Base-by-base conservation (phyloP, 345 rosid genomes). In the Luvunga scandens region DNA sequence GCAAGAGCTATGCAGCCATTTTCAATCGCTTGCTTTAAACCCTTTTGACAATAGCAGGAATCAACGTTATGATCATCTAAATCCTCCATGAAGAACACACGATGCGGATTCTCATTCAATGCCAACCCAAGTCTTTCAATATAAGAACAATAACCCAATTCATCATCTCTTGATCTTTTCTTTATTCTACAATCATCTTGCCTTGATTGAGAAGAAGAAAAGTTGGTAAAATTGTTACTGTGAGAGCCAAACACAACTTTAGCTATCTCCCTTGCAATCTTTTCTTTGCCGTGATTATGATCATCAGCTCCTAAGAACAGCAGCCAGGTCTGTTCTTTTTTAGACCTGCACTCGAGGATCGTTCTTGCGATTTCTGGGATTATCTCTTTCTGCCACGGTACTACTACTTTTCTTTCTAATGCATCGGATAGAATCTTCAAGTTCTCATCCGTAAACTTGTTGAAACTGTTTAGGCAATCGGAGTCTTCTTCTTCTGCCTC, bases 101-200 rank as follows among this genome's bases (percentile, higher is more conserved):
- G 82, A 63, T 83, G 91, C 28, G 93, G 96, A 69, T 90, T 91
- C 86, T 90, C 91, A 63, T 91, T 91, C 88, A 88, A 81, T 7
- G 93, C 91, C 42, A 86, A 83, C 0, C 85, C 87, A 13, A 91
- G 75, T 67, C 88, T 86, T 69, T 90, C 86, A 7, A 83, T 34
- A 67, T 86, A 84, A 7, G 16, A 45, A 18, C 66, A 36, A 33
- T 77, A 69, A 6, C 81, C 87, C 7, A 57, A 14, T 22, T 89
- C 89, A 13, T 80, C 87, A 9, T 81, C 87, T 77, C 91, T 86
- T 60, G 81, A 42, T 75, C 92, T 88, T 86, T 91, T 91, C 82
- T 68, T 28, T 53, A 14, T 45, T 13, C 5, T 12, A 13, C 50
- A 45, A 45, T 45, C 50, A 45, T 13, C 50, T 13, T 45, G 50